These are phyloP conservation scores for Mycena olivaceomarginata DNA, from an alignment of 768 basidiomycete species.

Conservation along the genomic window DNA sequence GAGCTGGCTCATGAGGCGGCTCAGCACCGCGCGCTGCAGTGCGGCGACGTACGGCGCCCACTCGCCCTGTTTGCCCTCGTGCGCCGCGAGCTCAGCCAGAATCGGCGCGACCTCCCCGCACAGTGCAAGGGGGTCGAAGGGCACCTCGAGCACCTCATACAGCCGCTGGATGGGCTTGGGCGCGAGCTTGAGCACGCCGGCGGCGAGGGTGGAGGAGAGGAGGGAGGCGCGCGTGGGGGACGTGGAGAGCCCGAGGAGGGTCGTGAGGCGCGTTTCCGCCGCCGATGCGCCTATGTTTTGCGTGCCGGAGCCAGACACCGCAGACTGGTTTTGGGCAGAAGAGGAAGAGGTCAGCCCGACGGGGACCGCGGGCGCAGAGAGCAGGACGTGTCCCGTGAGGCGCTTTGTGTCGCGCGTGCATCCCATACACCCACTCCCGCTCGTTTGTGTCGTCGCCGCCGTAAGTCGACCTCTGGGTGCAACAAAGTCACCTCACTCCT, in stretches of 20 bases:
- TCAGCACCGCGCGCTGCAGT: constrained; percentile 92
- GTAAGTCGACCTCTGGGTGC: too few relatives aligned
- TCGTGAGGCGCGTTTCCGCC: constrained; percentile 79
- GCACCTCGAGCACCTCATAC: constrained; percentile 93
- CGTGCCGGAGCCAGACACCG: constrained; percentile 42
- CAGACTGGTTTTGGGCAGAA: too few relatives aligned
- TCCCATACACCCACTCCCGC: too few relatives aligned
- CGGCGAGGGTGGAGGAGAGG: constrained; percentile 89
- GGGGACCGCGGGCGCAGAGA: constrained; percentile 95
- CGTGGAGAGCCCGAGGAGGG: constrained; percentile 88
- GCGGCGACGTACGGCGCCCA: constrained; percentile 93
- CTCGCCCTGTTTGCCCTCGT: constrained; percentile 62
- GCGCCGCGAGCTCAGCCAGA: constrained; percentile 69
- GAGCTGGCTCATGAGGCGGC: constrained; percentile 92
- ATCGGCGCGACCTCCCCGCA: constrained; percentile 88
- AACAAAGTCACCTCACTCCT: too few relatives aligned
- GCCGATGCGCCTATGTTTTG: constrained; percentile 43
- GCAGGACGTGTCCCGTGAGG: constrained; percentile 93
- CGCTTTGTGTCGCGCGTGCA: constrained; percentile 87
- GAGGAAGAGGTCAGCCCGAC: constrained; percentile 71
- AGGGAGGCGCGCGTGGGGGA: constrained; percentile 93
- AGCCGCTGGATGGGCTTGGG: constrained; percentile 84
- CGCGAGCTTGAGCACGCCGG: constrained; percentile 88
- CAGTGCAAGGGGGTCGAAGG: constrained; percentile 94
- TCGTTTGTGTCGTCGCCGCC: too few relatives aligned